Conservation (phyloP, 2,329 filamentous ascomycete genomes). For the Sphaerulina vaccinii region DNA sequence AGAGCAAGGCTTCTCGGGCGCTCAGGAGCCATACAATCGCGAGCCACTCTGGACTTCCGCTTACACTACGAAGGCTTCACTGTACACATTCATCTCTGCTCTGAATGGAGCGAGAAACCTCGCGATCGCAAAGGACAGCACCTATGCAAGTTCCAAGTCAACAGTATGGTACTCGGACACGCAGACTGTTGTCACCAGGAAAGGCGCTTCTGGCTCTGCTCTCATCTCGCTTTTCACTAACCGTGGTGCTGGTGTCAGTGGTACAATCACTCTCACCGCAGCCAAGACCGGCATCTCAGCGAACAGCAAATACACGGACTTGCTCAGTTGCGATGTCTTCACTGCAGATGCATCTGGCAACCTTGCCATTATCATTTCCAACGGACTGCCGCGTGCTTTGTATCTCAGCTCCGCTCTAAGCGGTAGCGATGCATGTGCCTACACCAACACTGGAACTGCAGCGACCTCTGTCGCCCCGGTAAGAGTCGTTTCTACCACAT, state of each 20-base stretch:
- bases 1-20: constrained; percentile 55
- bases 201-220: constrained; percentile 6
- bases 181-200: constrained; percentile 21
- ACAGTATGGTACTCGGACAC: constrained; percentile 31
- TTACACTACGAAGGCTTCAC: constrained; percentile 40
- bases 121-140: constrained; percentile 39
- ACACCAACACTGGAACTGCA: constrained; percentile 7
- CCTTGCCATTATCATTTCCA: constrained; percentile 45
- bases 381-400: constrained; percentile 47
- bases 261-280: constrained; percentile 8
- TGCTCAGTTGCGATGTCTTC: constrained; percentile 46
- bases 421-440: constrained; percentile 40
- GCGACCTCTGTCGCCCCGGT: background rate
- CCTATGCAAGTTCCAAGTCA: constrained; percentile 42
- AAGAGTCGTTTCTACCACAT: background rate
- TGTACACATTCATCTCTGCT: constrained; percentile 42
- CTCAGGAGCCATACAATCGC: constrained; percentile 37
- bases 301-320: constrained; percentile 35
- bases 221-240: constrained; percentile 24
- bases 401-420: constrained; percentile 39
- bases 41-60: constrained; percentile 40
- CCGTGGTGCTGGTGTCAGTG: constrained; percentile 10
- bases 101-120: constrained; percentile 53
- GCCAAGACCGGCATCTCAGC: constrained; percentile 16
- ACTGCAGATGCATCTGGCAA: constrained; percentile 46